phyloP scores from a whole-genome alignment of 257 asterid genomes.

The Solanum tarapatanum region DNA sequence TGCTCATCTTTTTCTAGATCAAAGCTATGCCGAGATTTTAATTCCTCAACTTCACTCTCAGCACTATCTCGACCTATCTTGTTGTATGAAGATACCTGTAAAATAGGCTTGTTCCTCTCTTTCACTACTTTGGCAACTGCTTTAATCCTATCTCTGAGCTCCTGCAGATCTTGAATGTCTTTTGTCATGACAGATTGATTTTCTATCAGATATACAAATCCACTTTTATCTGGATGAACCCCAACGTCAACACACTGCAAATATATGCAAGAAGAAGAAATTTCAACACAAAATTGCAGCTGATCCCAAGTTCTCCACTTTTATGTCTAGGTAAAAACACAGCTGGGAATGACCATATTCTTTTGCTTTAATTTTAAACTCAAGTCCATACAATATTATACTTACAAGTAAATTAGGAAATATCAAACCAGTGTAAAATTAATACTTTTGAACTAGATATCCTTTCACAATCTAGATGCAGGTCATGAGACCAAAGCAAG shows the following conservation, averaged over 20 bases:
- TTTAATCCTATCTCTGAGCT: slow-evolving; percentile 44
- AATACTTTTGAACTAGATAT: not conserved
- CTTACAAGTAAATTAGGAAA: not conserved
- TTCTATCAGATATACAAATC: slow-evolving; percentile 1
- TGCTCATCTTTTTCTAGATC: slow-evolving; percentile 19
- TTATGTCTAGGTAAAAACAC: not conserved
- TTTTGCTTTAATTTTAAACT: not conserved
- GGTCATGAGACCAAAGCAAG: not conserved
- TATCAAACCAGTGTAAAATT: not conserved
- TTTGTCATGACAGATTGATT: slow-evolving; percentile 16
- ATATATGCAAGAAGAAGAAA: not conserved
- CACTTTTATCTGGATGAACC: slow-evolving; percentile 4
- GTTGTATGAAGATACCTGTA: not conserved
- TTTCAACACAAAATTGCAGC: not conserved
- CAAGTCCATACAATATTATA: not conserved
- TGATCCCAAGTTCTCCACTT: not conserved
- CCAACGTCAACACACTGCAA: slow-evolving; percentile 25
- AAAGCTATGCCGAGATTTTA: slow-evolving; percentile 26
- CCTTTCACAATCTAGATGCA: not conserved
- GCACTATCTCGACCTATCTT: slow-evolving; percentile 10
- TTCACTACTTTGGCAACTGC: slow-evolving; percentile 41
- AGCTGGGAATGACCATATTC: not conserved
- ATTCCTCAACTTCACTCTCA: slow-evolving; percentile 26
- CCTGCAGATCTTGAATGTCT: slow-evolving; percentile 35
- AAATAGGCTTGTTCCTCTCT: slow-evolving; percentile 25